These are phyloP conservation scores for Lantana camara DNA, from an alignment of 257 asterid species.

Conservation along the genomic window DNA sequence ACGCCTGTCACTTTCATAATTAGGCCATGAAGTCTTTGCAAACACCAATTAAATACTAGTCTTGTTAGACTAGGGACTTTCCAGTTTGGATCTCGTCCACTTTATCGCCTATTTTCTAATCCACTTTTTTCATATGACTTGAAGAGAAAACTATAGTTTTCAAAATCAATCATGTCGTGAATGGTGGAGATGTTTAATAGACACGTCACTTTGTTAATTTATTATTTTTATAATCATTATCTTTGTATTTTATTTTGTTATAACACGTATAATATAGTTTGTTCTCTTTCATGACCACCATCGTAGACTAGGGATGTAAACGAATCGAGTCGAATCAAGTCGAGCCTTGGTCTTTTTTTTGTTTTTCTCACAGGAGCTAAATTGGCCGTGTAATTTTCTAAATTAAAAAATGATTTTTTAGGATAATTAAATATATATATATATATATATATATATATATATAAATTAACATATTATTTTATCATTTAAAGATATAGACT, in stretches of 20 bases:
- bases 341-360: too few relatives aligned
- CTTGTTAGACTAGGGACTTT: not conserved
- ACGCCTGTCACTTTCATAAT: too few relatives aligned
- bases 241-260: too few relatives aligned
- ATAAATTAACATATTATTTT: too few relatives aligned
- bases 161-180: slow-evolving; percentile 62
- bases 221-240: not conserved
- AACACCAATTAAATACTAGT: not conserved
- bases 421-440: too few relatives aligned
- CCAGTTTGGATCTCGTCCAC: not conserved
- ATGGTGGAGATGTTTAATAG: slow-evolving; percentile 44
- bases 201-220: not conserved
- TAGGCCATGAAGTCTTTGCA: not conserved
- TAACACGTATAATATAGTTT: not conserved
- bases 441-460: too few relatives aligned
- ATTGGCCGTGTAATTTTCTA: too few relatives aligned
- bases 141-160: not conserved
- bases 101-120: not conserved
- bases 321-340: too few relatives aligned
- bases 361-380: too few relatives aligned
- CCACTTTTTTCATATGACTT: slow-evolving; percentile 12
- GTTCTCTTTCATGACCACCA: slow-evolving; percentile 11
- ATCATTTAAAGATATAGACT: too few relatives aligned
- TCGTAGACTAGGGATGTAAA: not conserved
- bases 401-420: too few relatives aligned